Evolutionary conservation across 768 basidiomycete genomes (phyloP).

Genomic region (Cystoderma amianthinum): DNA sequence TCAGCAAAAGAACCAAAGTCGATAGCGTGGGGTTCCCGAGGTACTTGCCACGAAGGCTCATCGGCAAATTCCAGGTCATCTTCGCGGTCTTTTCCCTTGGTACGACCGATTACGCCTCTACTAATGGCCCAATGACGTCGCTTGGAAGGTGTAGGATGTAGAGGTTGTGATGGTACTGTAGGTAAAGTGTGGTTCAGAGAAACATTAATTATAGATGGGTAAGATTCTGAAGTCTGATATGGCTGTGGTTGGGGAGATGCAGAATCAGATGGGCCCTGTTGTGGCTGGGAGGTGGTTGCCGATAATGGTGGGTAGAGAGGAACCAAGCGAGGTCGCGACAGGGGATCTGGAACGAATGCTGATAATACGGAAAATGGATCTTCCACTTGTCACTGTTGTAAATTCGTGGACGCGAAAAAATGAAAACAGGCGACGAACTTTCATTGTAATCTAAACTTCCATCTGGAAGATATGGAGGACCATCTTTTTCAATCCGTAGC

Average conservation of each 20-base stretch:
- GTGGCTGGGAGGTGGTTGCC: constrained; percentile 11
- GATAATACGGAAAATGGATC: constrained; percentile 70
- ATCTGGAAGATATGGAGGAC: constrained; percentile 63
- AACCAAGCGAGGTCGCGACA: constrained; percentile 45
- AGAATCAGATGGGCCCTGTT: constrained; percentile 9
- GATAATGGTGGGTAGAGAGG: constrained; percentile 46
- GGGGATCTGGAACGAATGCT: constrained; percentile 52
- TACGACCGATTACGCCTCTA: constrained; percentile 42
- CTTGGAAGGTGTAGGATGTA: constrained; percentile 12
- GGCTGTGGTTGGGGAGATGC: constrained; percentile 8
- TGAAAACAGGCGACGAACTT: constrained; percentile 32
- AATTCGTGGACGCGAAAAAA: constrained; percentile 3
- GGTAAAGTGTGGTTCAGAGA: constrained; percentile 15
- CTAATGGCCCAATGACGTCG: constrained; percentile 57
- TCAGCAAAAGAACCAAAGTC: constrained; percentile 62
- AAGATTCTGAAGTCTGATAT: constrained; percentile 12
- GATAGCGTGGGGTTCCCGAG: constrained; percentile 43
- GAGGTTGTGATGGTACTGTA: constrained; percentile 10
- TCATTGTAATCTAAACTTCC: constrained; percentile 75
- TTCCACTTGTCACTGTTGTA: constrained; percentile 45
- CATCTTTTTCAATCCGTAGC: constrained; percentile 68
- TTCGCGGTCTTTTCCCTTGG: constrained; percentile 46
- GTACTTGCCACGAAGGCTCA: constrained; percentile 34
- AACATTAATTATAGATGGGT: constrained; percentile 10
- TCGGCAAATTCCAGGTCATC: constrained; percentile 33